Evolutionary conservation across 2,329 filamentous ascomycete genomes (phyloP).

Genomic region (Cladosporium velox): DNA sequence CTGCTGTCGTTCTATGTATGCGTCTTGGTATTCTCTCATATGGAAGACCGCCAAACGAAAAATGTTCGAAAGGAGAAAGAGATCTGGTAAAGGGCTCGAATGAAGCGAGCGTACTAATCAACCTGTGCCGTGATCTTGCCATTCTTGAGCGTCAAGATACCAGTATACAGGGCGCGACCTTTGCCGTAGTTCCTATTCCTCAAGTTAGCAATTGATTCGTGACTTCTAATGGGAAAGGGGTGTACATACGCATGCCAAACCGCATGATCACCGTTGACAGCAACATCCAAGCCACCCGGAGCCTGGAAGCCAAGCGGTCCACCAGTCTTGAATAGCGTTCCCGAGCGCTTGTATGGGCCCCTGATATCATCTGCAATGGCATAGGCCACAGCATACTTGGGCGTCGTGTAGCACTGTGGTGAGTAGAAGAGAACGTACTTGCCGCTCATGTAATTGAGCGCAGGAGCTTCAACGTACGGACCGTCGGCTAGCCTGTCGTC

Average conservation of each 20-base stretch:
- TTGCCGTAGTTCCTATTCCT: constrained; percentile 22
- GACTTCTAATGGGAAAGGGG: neutral
- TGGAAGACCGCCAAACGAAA: neutral
- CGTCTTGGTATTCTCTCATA: neutral
- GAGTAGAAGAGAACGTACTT: constrained; percentile 38
- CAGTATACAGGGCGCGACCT: constrained; percentile 29
- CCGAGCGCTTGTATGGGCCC: constrained; percentile 32
- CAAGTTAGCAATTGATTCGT: constrained; percentile 20
- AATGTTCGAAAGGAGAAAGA: neutral
- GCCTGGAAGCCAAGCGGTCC: constrained; percentile 29
- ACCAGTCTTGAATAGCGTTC: constrained; percentile 32
- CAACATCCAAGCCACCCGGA: constrained; percentile 36
- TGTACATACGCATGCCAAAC: constrained; percentile 37
- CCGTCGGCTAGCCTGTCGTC: constrained; percentile 28
- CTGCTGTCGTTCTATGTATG: neutral
- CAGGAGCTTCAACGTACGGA: constrained; percentile 38
- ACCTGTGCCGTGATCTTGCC: constrained; percentile 21
- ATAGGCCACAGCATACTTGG: constrained; percentile 35
- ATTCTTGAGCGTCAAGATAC: constrained; percentile 18
- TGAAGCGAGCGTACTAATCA: neutral
- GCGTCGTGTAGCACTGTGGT: constrained; percentile 33
- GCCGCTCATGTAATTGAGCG: constrained; percentile 31
- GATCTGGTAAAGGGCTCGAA: neutral
- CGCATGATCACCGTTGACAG: constrained; percentile 34
- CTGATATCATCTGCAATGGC: constrained; percentile 30